Base-by-base conservation (phyloP, 129 eudicot genomes). In the Flaveria sonorensis region DNA sequence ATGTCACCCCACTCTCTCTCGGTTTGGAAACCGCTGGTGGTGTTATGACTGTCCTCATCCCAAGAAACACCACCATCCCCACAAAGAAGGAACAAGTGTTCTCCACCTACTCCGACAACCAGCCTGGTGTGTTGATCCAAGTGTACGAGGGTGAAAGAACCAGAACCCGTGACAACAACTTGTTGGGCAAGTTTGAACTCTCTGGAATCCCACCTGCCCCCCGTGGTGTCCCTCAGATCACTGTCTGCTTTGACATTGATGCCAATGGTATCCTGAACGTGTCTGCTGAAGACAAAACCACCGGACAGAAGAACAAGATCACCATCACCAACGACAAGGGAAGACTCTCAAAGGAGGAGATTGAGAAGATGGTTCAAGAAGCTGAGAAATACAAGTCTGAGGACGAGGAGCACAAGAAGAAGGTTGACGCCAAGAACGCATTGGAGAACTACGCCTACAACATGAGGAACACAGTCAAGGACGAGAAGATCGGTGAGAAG, bases 371-470 rank as follows among this genome's bases (percentile, higher is more conserved):
- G 90, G 90, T 86, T 32, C 87, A 86, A 21, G 90, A 86, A 63
- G 90, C 90, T 7, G 90, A 86, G 80, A 86, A 77, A 21, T 86
- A 86, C 82, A 86, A 86, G 83, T 85, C 89, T 2, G 89, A 86
- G 47, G 89, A 85, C 20, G 89, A 85, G 67, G 89, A 85, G 43
- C 89, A 85, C 75, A 85, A 85, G 76, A 85, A 82, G 89, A 85
- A 82, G 74, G 89, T 85, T 4, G 89, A 85, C 61, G 86, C 89
- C 0, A 86, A 86, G 85, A 86, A 86, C 24, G 84, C 89, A 9
- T 71, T 86, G 75, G 89, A 86, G 76, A 84, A 84, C 73, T 84
- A 84, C 14, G 80, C 88, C 2, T 84, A 80, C 75, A 84, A 84
- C 83, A 84, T 86, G 89, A 86, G 89, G 75, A 86, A 86, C 73